Evolutionary conservation across 352 stramenopile genomes (phyloP).

Genomic region (Globisporangium carolinianum): DNA sequence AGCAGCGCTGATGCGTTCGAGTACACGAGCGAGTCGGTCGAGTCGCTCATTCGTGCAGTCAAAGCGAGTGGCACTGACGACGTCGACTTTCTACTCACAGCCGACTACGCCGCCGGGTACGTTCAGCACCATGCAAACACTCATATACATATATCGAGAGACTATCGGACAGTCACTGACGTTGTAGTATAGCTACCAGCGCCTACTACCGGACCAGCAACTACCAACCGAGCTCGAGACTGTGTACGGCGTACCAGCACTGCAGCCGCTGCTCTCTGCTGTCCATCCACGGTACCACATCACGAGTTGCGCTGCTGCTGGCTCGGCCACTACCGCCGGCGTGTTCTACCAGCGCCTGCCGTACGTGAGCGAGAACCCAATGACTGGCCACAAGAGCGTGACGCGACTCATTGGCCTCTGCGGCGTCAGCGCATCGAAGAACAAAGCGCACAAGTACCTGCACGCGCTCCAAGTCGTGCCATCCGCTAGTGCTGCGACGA

Average conservation of each 20-base stretch:
- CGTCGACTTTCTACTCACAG: conserved; percentile 63
- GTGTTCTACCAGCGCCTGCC: conserved; percentile 78
- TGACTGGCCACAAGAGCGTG: conserved; percentile 44
- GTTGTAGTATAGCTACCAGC: conserved; percentile 28
- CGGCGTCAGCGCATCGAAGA: conserved; percentile 44
- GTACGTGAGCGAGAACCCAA: conserved; percentile 56
- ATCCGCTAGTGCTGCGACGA: conserved; percentile 14
- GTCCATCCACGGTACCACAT: conserved; percentile 75
- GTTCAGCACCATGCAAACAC: not conserved
- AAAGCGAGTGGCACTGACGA: conserved; percentile 11
- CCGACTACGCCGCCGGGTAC: conserved; percentile 38
- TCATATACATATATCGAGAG: too few species aligned
- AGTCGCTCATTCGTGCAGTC: not conserved
- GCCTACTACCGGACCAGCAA: conserved; percentile 53
- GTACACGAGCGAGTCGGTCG: conserved; percentile 18
- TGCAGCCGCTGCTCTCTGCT: conserved; percentile 30
- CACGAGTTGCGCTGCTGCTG: conserved; percentile 20
- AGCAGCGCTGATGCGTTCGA: not conserved
- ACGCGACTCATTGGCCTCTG: conserved; percentile 69
- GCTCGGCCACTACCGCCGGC: conserved; percentile 17
- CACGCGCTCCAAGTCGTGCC: conserved; percentile 65
- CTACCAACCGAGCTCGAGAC: conserved; percentile 40
- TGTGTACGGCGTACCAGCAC: conserved; percentile 16
- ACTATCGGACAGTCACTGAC: not conserved
- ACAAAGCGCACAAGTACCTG: conserved; percentile 78